Conservation (phyloP, 805 yeast species). For the Sugiyamaella boreocaroliniensis region DNA sequence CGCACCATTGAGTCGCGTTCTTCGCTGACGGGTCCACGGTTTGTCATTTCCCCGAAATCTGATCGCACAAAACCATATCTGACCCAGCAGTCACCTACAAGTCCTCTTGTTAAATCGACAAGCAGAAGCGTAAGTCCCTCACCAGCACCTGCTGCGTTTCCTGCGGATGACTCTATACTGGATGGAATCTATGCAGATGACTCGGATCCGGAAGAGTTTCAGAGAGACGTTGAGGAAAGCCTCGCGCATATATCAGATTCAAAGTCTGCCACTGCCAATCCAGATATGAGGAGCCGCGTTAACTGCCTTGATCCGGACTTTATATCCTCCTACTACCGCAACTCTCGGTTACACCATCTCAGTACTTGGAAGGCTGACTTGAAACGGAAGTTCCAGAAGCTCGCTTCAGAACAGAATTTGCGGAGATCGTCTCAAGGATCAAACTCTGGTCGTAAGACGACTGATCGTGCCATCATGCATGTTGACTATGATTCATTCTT, state of each 20-base stretch:
- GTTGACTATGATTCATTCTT: conserved; percentile 93
- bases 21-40: background rate
- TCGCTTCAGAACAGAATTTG: conserved; percentile 32
- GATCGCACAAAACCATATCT: too few relatives aligned
- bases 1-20: conserved; percentile 35
- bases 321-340: conserved; percentile 60
- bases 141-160: background rate
- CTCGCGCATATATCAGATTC: background rate
- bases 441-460: background rate
- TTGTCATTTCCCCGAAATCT: background rate
- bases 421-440: background rate
- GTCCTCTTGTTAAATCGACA: too few relatives aligned
- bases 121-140: background rate
- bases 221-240: background rate
- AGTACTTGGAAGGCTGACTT: conserved; percentile 81
- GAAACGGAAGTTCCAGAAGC: conserved; percentile 49
- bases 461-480: conserved; percentile 49
- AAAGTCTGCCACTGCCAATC: background rate
- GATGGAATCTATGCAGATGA: background rate
- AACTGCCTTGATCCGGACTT: conserved; percentile 78
- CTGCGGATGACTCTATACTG: conserved; percentile 1
- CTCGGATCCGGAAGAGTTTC: background rate
- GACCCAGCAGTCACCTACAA: too few relatives aligned
- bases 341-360: conserved; percentile 81
- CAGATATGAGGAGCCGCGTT: conserved; percentile 14